Base-by-base conservation (phyloP, 2,329 filamentous ascomycete species). In the Paracoccidioides lutzii region DNA sequence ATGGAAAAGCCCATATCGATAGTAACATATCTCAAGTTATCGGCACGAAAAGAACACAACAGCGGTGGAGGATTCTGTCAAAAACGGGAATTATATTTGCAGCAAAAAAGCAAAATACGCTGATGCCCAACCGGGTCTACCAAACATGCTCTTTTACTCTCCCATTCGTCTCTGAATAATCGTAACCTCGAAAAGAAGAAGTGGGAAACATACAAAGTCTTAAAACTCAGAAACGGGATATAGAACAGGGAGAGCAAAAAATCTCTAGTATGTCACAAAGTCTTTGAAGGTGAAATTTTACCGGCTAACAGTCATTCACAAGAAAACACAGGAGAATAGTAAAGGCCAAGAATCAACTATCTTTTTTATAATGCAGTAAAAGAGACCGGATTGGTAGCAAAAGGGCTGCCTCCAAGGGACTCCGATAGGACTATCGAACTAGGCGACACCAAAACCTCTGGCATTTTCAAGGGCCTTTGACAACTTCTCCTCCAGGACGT, bases 381-480 rank as follows among this genome's bases (percentile, higher is more conserved):
- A n/a, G 15, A n/a, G 5, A 14, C 12, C 30, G 32, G 30, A 33
- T 9, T 32, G 33, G 12, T 12, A 7, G 6, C 5, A 15, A 30
- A 9, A 14, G 28, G n/a, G 14, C 7, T 33, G 32, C 12, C 4
- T 33, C 30, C n/a, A 30, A n/a, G n/a, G 30, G 12, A 15, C 28
- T 38, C 15, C 35, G 22, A 22, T 22, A 30, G 37, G 22, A 4
- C 12, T 37, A 46, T 1, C 30, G 10, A 28, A 55, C 67, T 62
- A 90, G 60, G 85, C 83, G 75, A 88, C 87, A 28, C 91, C 93
- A 73, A 97, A 97, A 0, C 93, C 91, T 65, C 87, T 84, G 6
- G 86, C 83, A 70, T 96, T 93, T 71, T 91, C 82, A 66, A 98
- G 75, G 53, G 93, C 93, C 77, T 94, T 83, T n/a, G 76, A 78